phyloP scores from a whole-genome alignment of 1,284 basidiomycete species.

The Fomitopsis schrenkii region DNA sequence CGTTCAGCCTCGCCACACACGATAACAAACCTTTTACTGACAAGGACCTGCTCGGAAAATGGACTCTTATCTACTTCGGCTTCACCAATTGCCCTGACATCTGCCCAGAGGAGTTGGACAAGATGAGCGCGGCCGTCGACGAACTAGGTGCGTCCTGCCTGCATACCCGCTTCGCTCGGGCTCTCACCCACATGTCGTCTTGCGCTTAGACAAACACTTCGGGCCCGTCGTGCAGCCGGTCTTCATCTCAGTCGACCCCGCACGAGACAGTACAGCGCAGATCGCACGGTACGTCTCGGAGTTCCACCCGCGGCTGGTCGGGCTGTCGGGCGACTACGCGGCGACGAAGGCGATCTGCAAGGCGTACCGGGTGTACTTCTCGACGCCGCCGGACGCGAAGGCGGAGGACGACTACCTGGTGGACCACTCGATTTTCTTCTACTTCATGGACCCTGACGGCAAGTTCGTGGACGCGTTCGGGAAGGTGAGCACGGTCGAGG shows the following conservation, averaged over 20 bases:
- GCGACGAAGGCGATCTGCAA: slow-evolving; percentile 88
- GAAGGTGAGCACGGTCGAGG: slow-evolving; percentile 70
- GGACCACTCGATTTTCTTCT: slow-evolving; percentile 96
- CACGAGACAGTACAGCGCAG: slow-evolving; percentile 73
- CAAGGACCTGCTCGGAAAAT: slow-evolving; percentile 80
- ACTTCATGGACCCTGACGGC: slow-evolving; percentile 96
- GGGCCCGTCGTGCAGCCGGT: slow-evolving; percentile 74
- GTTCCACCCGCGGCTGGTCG: slow-evolving; percentile 90
- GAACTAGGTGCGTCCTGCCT: slow-evolving; percentile 54
- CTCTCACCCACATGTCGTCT: not conserved
- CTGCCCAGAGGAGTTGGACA: slow-evolving; percentile 97
- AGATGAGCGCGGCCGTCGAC: slow-evolving; percentile 84
- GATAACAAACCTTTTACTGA: slow-evolving; percentile 75
- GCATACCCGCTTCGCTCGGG: not conserved
- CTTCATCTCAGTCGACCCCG: slow-evolving; percentile 96
- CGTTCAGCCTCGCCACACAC: slow-evolving; percentile 77
- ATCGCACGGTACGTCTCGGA: slow-evolving; percentile 66
- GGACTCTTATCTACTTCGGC: slow-evolving; percentile 93
- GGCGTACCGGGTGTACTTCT: slow-evolving; percentile 97
- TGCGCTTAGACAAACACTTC: slow-evolving; percentile 56
- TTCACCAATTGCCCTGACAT: slow-evolving; percentile 99
- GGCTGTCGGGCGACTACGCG: slow-evolving; percentile 86
- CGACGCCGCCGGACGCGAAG: slow-evolving; percentile 89
- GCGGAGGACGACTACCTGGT: slow-evolving; percentile 92
- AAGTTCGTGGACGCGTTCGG: slow-evolving; percentile 98